Evolutionary conservation across 164 flowering plant genomes (phyloP).

Genomic region (Warburgia ugandensis): DNA sequence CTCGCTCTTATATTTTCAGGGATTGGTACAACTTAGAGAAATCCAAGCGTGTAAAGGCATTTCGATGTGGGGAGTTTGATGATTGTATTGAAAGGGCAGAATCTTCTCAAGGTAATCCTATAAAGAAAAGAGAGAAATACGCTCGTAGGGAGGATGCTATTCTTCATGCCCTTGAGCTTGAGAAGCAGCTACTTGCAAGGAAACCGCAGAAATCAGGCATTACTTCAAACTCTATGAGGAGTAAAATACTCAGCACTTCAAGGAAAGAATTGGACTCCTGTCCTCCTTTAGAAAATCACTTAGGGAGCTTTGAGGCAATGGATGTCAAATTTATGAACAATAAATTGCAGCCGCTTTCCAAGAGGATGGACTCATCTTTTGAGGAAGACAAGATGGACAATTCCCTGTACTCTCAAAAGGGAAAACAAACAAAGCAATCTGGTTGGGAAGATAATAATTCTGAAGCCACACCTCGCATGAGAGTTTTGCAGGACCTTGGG

Average conservation of each 20-base stretch:
- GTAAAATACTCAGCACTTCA: slow-evolving; percentile 9
- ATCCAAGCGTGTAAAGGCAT: slow-evolving; percentile 93
- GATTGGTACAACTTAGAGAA: slow-evolving; percentile 99
- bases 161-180: slow-evolving; percentile 97
- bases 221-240: slow-evolving; percentile 24
- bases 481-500: slow-evolving; percentile 77
- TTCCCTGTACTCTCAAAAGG: slow-evolving; percentile 16
- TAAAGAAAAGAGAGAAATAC: slow-evolving; percentile 91
- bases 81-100: slow-evolving; percentile 91
- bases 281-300: slow-evolving; percentile 26
- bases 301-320: slow-evolving; percentile 15
- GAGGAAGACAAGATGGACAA: slow-evolving; percentile 25
- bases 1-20: slow-evolving; percentile 23
- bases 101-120: slow-evolving; percentile 61
- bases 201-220: slow-evolving; percentile 41
- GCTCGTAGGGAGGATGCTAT: slow-evolving; percentile 99
- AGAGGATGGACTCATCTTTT: slow-evolving; percentile 17
- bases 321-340: slow-evolving; percentile 26
- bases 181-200: slow-evolving; percentile 49
- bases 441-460: slow-evolving; percentile 41
- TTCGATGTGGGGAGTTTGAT: slow-evolving; percentile 97
- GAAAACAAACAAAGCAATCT: slow-evolving; percentile 26
- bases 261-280: no score
- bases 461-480: slow-evolving; percentile 52
- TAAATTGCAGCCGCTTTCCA: slow-evolving; percentile 25